Conservation (phyloP, 2,329 filamentous ascomycete genomes). For the Fusarium circinatum region DNA sequence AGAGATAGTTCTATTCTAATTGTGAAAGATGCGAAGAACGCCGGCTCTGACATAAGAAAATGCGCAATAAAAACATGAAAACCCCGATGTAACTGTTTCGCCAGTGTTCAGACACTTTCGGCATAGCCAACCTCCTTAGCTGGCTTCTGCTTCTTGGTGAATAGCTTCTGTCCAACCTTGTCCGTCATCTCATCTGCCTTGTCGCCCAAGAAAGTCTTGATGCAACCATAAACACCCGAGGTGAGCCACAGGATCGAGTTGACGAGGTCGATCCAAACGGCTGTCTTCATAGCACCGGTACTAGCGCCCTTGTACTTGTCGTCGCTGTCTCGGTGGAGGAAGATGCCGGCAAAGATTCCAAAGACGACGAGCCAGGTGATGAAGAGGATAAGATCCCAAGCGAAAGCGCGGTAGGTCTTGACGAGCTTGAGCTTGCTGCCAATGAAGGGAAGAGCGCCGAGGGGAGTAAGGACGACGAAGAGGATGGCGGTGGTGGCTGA, state of each 20-base stretch:
- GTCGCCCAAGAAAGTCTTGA: constrained; percentile 55
- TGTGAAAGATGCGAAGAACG: constrained; percentile 1
- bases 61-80: not conserved
- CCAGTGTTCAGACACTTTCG: constrained; percentile 44
- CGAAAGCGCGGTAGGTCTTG: constrained; percentile 57
- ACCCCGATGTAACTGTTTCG: not conserved
- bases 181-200: constrained; percentile 53
- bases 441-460: constrained; percentile 47
- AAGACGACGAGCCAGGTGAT: constrained; percentile 73
- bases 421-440: constrained; percentile 48
- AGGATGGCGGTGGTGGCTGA: constrained; percentile 62
- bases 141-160: constrained; percentile 46
- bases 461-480: constrained; percentile 53
- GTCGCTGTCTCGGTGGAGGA: constrained; percentile 68
- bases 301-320: constrained; percentile 57
- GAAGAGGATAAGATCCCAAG: constrained; percentile 57
- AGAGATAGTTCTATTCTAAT: not conserved
- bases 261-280: constrained; percentile 77
- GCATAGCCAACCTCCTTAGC: constrained; percentile 44
- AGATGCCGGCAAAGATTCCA: constrained; percentile 78
- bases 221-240: constrained; percentile 54
- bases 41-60: constrained; percentile 28
- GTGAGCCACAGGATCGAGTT: constrained; percentile 74
- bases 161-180: constrained; percentile 52
- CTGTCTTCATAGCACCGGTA: constrained; percentile 70